Evolutionary conservation across 495 filamentous ascomycete species (phyloP), one percentile per base, ranked within the genome.

Genomic region (Penicillium cataractarum): DNA sequence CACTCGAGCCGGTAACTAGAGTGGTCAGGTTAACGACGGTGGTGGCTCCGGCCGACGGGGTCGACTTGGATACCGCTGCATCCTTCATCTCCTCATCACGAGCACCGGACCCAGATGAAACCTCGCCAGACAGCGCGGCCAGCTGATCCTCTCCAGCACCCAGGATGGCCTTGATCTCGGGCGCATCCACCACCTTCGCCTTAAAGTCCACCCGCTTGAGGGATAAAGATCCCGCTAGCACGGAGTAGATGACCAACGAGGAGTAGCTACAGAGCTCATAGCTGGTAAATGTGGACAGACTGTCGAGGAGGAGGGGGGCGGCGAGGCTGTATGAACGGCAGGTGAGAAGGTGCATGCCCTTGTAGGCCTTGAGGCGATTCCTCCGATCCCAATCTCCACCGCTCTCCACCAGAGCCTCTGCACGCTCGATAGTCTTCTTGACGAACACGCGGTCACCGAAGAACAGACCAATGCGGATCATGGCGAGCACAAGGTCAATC

Each of bases 151-250:
- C 91, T 26, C 89, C 87, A 67, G 93, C 88, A 58, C 96, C 95
- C 9, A 99, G 84, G 52, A 99, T 93, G 19, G 95, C 96, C 76
- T 92, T 92, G 82, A 98, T 97, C 78, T 99, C 95, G 4, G 95
- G 93, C 13, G 95, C 96, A 75, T 99, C 95, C 46, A 97, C 92
- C 21, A 99, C 95, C 79, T 97, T 97, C 58, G 90, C 90, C 81
- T 99, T 99, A 84, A 99, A 99, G 76, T 99, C 95, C 12, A 98
- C 92, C 46, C 95, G 89, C 81, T 97, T 97, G 55, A 99, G 84
- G 32, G 94, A 94, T 56, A 98, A 86, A 4, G 93, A 95, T 58
- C 95, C 95, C 39, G 95, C 93, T 49, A 99, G 87, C 44, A 98
- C 92, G 2, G 96, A 90, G 82, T 98, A 99, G 61, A 99, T 87